A percentile compares a stretch with the other conserved stretches of the same genome.
phyloP scores from a whole-genome alignment of 345 rosid genomes.

The Salix brachista region DNA sequence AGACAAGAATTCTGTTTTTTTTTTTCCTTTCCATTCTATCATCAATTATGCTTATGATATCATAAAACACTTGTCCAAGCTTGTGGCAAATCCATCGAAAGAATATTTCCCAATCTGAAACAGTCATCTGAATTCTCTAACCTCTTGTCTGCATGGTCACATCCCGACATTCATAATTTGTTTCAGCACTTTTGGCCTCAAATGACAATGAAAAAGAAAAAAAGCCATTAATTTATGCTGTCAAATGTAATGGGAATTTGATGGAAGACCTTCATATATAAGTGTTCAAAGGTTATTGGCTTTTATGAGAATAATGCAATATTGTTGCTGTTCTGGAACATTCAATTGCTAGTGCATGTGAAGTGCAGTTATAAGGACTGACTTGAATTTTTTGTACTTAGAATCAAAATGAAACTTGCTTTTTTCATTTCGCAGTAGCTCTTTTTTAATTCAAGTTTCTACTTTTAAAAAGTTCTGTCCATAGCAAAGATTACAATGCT shows the following conservation, averaged over 20 bases:
- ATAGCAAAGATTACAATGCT: no score
- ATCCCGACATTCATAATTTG: conserved; percentile 9
- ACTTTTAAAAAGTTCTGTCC: no score
- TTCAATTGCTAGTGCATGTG: background rate
- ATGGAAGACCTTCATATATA: background rate
- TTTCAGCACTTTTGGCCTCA: conserved; percentile 12
- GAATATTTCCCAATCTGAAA: conserved; percentile 40
- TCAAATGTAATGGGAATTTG: background rate
- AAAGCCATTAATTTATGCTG: no score
- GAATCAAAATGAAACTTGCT: no score
- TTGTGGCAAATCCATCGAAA: conserved; percentile 19
- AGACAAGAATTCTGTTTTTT: background rate
- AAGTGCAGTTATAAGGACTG: background rate
- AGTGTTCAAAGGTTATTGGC: background rate
- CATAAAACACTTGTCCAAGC: conserved; percentile 27
- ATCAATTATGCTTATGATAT: conserved; percentile 21
- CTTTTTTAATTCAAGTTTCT: no score
- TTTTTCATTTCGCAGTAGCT: no score
- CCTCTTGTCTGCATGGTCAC: conserved; percentile 16
- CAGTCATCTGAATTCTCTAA: conserved; percentile 23
- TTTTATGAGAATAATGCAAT: background rate
- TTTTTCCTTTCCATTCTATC: background rate
- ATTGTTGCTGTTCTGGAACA: background rate
- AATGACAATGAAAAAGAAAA: background rate
- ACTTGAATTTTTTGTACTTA: background rate